Evolutionary conservation across 441 rosid genomes (phyloP), one percentile per base, ranked within the genome.

Genomic region (Brassica balearica): DNA sequence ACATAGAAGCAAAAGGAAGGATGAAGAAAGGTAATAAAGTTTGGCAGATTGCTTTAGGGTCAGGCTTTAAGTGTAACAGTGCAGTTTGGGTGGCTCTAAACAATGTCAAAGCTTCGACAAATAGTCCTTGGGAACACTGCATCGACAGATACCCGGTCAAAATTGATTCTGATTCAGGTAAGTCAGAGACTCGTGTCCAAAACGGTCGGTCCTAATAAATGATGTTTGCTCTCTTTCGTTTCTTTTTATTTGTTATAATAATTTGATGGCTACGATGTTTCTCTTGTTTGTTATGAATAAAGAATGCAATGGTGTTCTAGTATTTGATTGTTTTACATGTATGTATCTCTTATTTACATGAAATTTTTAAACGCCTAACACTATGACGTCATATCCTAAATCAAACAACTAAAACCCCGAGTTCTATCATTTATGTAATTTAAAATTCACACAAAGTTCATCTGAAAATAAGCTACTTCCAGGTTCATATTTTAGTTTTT

Each of bases 11-110:
- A 27, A 93, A 93, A 72, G 95, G 91, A 36, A 87, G 92, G 84
- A 87, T 93, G 88, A 82, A 87, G 14, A 90, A 80, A 85, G 94
- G 95, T 11, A 82, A 91, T 77, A 86, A 90, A 0, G 90, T 88
- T 73, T 93, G 98, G 97, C 98, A 93, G 84, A 93, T 93, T 72
- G 96, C 96, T 6, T 87, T 93, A 55, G 97, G 97, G 14, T 91
- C 96, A 67, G 97, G 98, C 12, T 93, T 93, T 82, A 93, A 93
- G 82, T 93, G 98, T 82, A 93, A 93, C 82, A 91, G 97, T 72
- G 94, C 97, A 0, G 97, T 91, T 58, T 93, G 98, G 98, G 75
- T 87, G 65, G 95, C 98, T 5, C 76, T 90, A 32, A 69, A 77
- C 71, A 82, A 88, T 36, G 87, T 90, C 53, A 84, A 87, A 69